Evolutionary conservation across 2,329 filamentous ascomycete species (phyloP).

Genomic region (Metarhizium anisopliae): DNA sequence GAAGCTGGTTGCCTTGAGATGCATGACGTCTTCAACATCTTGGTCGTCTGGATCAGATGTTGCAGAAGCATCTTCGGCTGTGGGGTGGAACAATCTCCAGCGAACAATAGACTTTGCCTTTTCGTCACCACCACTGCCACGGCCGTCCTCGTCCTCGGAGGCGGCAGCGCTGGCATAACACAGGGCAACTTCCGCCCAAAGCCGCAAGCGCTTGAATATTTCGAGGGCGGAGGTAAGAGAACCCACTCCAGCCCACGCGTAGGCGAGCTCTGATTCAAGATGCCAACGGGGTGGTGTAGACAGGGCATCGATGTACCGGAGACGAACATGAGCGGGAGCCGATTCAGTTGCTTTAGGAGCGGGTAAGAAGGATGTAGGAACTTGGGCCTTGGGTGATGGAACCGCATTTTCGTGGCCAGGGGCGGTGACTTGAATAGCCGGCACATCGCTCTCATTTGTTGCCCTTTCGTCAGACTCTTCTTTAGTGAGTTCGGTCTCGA

Average conservation of each 20-base stretch:
- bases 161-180: conserved; percentile 62
- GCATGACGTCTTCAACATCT: conserved; percentile 42
- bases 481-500: conserved; percentile 20
- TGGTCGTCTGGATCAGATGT: conserved; percentile 38
- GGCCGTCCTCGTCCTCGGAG: conserved; percentile 48
- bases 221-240: conserved; percentile 85
- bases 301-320: conserved; percentile 77
- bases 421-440: conserved; percentile 35
- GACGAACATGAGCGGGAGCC: conserved; percentile 64
- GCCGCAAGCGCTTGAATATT: conserved; percentile 85
- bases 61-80: conserved; percentile 22
- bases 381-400: conserved; percentile 13
- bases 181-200: conserved; percentile 92
- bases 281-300: conserved; percentile 86
- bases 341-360: conserved; percentile 66
- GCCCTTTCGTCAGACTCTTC: conserved; percentile 14
- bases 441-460: conserved; percentile 25
- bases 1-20: conserved; percentile 45
- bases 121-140: conserved; percentile 57
- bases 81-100: conserved; percentile 67
- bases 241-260: conserved; percentile 84
- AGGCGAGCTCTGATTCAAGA: conserved; percentile 84
- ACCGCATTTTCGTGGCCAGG: conserved; percentile 21
- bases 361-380: conserved; percentile 73
- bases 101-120: conserved; percentile 72